Evolutionary conservation across 441 rosid species (phyloP).

Genomic region (Adansonia gregorii): DNA sequence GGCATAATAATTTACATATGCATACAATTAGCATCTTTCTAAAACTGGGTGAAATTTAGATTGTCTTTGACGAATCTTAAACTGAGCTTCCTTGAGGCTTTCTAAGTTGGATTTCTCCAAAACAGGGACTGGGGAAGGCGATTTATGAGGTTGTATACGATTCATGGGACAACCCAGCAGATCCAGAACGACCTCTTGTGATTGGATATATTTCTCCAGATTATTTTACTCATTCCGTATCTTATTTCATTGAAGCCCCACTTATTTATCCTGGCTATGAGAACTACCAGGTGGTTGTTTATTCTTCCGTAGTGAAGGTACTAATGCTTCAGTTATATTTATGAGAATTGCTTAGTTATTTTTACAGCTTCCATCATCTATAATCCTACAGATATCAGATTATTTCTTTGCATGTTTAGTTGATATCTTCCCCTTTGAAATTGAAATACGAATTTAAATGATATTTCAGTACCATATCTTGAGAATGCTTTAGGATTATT

Average conservation of each 20-base stretch:
- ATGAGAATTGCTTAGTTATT: not conserved
- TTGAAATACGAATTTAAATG: not conserved
- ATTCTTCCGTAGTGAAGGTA: constrained; percentile 84
- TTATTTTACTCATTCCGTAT: constrained; percentile 96
- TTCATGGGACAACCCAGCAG: constrained; percentile 88
- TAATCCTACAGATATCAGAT: not conserved
- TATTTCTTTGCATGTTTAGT: constrained; percentile 15
- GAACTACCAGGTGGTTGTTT: constrained; percentile 89
- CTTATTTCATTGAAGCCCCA: constrained; percentile 95
- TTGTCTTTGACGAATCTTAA: not conserved
- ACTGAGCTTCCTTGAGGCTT: constrained; percentile 6
- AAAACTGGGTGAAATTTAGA: not conserved
- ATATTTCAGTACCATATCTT: not conserved
- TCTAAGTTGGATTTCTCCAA: constrained; percentile 30
- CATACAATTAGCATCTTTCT: constrained; percentile 11
- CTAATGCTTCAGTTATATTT: not conserved
- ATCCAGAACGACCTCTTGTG: constrained; percentile 78
- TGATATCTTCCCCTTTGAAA: not conserved
- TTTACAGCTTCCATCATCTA: not conserved
- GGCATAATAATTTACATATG: not conserved
- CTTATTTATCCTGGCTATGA: constrained; percentile 77
- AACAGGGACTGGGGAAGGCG: constrained; percentile 99
- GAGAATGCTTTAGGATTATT: not conserved
- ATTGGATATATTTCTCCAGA: constrained; percentile 98
- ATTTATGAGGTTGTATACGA: constrained; percentile 77